Base-by-base conservation (phyloP, 2,329 filamentous ascomycete species). In the Calonectria ilicicola region DNA sequence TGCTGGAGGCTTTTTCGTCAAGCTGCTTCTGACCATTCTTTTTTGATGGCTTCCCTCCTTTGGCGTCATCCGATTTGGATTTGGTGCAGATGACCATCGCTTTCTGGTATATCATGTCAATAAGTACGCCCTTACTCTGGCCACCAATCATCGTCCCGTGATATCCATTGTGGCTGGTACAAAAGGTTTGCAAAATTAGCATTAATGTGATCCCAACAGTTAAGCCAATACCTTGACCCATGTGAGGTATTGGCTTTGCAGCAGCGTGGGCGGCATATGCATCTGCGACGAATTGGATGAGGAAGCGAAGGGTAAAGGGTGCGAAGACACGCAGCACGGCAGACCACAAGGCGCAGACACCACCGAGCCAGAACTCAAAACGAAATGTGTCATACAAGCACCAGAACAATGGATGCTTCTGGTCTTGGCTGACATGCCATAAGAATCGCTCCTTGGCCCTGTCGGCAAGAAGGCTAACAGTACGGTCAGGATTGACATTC, bases 91-190 rank as follows among this genome's bases (percentile, higher is more conserved):
- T 90, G 64, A 92, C 92, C 92, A 98, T 95, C 2, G 95, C 92
- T 83, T 98, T 98, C 81, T 97, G 94, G 79, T 98, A 98, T 70
- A 98, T 95, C 72, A 95, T 85, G 21, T 93, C 91, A 77, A 98
- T 98, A 44, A 98, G 86, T 0, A 94, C 93, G 0, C 93, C 95
- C 81, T 96, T 90, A 8, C 91, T 86, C 85, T 98, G 93, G 0
- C 95, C 96, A 74, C 96, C 97, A 49, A 97, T 91, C 85, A 97
- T 93, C 93, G 98, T 97, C n/a, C 96, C 95, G 26, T 93, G 91
- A 80, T 96, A 98, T 80, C 98, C 92, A 84, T 97, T 98, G 80
- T 98, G 96, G 80, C 96, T 97, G 2, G 92, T 94, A 32, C 91
- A 91, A 75, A 98, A 80, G 81, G 93, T 96, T 83, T 97, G 95